These are phyloP conservation scores for Exidia glandulosa DNA, from an alignment of 768 basidiomycete genomes.

Conservation along the genomic window DNA sequence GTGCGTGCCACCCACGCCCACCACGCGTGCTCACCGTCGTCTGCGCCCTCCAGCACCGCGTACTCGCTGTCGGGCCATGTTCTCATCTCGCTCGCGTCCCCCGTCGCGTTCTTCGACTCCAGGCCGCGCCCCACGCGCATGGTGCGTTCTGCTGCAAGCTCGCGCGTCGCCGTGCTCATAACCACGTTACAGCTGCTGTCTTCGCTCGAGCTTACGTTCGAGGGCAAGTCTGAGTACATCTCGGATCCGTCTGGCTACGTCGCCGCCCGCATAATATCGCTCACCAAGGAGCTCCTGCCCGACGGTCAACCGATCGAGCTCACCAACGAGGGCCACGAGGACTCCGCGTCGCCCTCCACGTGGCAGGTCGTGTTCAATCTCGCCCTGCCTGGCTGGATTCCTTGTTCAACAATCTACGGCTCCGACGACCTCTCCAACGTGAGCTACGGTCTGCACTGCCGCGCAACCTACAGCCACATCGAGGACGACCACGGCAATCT, in stretches of 20 bases:
- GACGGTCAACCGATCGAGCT: slow-evolving; percentile 43
- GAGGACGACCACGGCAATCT: slow-evolving; percentile 41
- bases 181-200: slow-evolving; percentile 32
- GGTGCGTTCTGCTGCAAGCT: background rate
- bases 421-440: slow-evolving; percentile 35
- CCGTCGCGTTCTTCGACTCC: slow-evolving; percentile 41
- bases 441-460: slow-evolving; percentile 56
- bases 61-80: slow-evolving; percentile 85
- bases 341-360: slow-evolving; percentile 34
- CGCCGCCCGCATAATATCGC: slow-evolving; percentile 52
- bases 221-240: slow-evolving; percentile 74
- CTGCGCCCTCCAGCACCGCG: slow-evolving; percentile 42
- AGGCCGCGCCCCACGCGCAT: slow-evolving; percentile 38
- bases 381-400: slow-evolving; percentile 85
- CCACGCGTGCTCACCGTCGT: background rate
- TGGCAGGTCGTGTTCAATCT: slow-evolving; percentile 80
- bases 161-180: slow-evolving; percentile 1
- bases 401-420: slow-evolving; percentile 36
- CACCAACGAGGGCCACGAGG: slow-evolving; percentile 53
- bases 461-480: slow-evolving; percentile 43
- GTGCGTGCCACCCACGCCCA: slow-evolving; percentile 32
- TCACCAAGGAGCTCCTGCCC: slow-evolving; percentile 52
- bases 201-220: slow-evolving; percentile 67
- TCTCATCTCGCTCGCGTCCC: slow-evolving; percentile 46
- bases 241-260: slow-evolving; percentile 56